Evolutionary conservation across 2,329 filamentous ascomycete genomes (phyloP), one percentile per base, ranked within the genome.

Genomic region (Penicillium sp.): DNA sequence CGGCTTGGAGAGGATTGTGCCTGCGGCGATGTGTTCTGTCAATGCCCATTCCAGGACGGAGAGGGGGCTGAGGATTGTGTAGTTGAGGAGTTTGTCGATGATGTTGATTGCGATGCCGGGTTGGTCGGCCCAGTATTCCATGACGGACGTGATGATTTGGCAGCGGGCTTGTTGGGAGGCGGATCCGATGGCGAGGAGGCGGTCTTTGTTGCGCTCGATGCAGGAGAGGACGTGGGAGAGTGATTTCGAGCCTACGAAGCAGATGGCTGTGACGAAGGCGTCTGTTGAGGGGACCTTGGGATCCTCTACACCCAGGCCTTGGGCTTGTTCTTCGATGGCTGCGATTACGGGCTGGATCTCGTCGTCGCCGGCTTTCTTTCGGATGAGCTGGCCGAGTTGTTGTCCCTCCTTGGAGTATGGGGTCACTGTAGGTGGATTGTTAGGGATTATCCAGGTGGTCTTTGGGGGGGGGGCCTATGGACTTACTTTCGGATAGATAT

Each of bases 81-180:
- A 99, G 77, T 97, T 99, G 64, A 99, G 87, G 5, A 99, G 83
- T 75, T 97, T 97, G 79, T 97, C 93, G 54, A 97, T 84, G 65
- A 99, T 96, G 64, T 90, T 90, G 63, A 97, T 85, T 3, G 92
- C 94, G 39, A 95, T 88, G 55, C 94, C 94, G 0, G 93, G 92
- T 67, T 99, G 93, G 28, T 93, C 88, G 43, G 85, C 84, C 94
- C 94, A 99, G 79, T 97, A 99, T 36, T 87, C 82, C 79, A 97
- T 90, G 34, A 97, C 92, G 4, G 90, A 90, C 5, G 88, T 85
- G 64, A 97, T 90, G 67, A 99, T 96, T 74, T 99, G 94, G 37
- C 87, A 84, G 36, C 92, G 86, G 1, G 91, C 92, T 2, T 83
- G 82, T 54, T 91, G 85, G 0, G 90, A 93, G 42, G 86, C 82